A percentile compares a stretch with the other conserved stretches of the same genome.
Conservation (phyloP, 768 basidiomycete species). For the Boletus barrowsii region DNA sequence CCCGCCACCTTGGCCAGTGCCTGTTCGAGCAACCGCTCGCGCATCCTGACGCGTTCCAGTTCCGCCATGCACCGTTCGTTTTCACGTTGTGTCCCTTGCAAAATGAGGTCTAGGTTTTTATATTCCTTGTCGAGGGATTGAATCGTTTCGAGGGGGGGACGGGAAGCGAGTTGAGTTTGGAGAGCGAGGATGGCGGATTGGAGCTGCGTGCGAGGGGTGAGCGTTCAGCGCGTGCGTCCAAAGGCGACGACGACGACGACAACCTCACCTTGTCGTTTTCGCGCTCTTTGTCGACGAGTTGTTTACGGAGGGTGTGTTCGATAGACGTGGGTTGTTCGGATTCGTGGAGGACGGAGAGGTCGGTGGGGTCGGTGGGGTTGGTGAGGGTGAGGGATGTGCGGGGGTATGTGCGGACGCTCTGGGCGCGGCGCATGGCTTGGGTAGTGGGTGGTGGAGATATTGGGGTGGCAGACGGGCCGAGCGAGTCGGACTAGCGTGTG, state of each 20-base stretch:
- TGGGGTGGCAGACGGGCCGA: too few relatives aligned
- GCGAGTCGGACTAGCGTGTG: too few relatives aligned
- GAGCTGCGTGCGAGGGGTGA: constrained; percentile 39
- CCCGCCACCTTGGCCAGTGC: constrained; percentile 69
- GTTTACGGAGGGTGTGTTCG: constrained; percentile 60
- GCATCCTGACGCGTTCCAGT: constrained; percentile 63
- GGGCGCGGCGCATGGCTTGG: constrained; percentile 52
- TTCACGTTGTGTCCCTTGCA: constrained; percentile 80
- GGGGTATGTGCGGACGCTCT: constrained; percentile 56
- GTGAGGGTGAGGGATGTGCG: constrained; percentile 45
- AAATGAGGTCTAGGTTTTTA: constrained; percentile 68
- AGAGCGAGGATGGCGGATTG: constrained; percentile 59
- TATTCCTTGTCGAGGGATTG: constrained; percentile 70
- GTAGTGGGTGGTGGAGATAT: too few relatives aligned
- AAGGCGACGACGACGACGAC: background rate
- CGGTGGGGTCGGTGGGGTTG: constrained; percentile 37
- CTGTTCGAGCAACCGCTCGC: constrained; percentile 75
- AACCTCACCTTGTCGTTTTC: constrained; percentile 62
- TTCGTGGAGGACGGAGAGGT: constrained; percentile 60
- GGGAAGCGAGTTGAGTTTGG: constrained; percentile 60
- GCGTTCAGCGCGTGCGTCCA: background rate
- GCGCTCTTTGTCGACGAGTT: constrained; percentile 64
- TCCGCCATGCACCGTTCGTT: constrained; percentile 85
- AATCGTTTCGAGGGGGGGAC: constrained; percentile 66
- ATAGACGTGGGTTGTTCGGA: constrained; percentile 35